phyloP scores from a whole-genome alignment of 2,329 filamentous ascomycete species.

The Neoscytalidium dimidiatum region DNA sequence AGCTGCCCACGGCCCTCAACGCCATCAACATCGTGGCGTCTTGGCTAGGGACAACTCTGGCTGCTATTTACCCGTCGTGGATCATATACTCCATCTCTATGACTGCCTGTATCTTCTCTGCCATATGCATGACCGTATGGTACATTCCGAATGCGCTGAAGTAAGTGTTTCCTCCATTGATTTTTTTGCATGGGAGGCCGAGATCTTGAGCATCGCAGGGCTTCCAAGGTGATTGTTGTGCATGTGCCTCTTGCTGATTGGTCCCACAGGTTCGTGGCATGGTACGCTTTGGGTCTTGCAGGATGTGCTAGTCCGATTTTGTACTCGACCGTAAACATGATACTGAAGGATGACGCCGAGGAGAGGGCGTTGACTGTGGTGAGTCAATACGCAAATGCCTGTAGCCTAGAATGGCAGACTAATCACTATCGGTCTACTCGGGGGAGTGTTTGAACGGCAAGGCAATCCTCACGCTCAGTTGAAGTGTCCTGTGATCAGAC shows the following conservation, averaged over 20 bases:
- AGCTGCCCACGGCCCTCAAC: slow-evolving; percentile 51
- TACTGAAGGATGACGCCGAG: slow-evolving; percentile 42
- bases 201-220: background rate
- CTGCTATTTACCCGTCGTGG: slow-evolving; percentile 55
- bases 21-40: slow-evolving; percentile 53
- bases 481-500: too few species aligned
- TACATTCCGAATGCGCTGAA: slow-evolving; percentile 52
- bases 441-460: too few species aligned
- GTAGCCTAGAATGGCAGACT: background rate
- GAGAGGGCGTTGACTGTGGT: slow-evolving; percentile 44
- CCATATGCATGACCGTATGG: slow-evolving; percentile 52
- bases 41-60: slow-evolving; percentile 53
- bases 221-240: too few species aligned
- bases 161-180: slow-evolving; percentile 27
- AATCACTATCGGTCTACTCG: background rate
- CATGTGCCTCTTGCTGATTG: background rate
- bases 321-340: slow-evolving; percentile 47
- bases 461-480: too few species aligned
- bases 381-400: slow-evolving; percentile 12
- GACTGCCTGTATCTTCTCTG: slow-evolving; percentile 45
- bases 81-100: slow-evolving; percentile 48
- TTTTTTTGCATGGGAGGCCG: background rate
- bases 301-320: slow-evolving; percentile 46
- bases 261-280: slow-evolving; percentile 40
- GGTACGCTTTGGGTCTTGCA: slow-evolving; percentile 44